phyloP scores from a whole-genome alignment of 176 grass and related monocot species.

The Bothriochloa decipiens region DNA sequence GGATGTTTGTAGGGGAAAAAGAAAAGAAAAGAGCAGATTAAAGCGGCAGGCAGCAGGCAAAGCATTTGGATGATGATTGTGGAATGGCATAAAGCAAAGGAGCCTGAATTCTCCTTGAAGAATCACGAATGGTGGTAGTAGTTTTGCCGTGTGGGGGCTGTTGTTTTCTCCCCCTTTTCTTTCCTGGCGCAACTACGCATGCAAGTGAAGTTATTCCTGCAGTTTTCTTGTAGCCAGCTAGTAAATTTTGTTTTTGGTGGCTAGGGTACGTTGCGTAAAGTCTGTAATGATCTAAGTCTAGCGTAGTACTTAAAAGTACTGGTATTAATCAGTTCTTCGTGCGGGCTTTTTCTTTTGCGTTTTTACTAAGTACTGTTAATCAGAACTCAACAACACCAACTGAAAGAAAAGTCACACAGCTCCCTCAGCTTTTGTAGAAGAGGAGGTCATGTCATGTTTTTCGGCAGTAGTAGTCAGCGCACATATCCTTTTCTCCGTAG shows the following conservation, averaged over 20 bases:
- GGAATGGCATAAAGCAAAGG: conserved; percentile 30
- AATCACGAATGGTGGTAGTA: neutral
- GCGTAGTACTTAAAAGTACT: no score
- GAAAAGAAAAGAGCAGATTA: conserved; percentile 3
- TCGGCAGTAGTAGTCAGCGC: neutral
- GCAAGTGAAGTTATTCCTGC: neutral
- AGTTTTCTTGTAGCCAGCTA: neutral
- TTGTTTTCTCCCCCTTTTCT: neutral
- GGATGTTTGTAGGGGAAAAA: neutral
- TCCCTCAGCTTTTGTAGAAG: no score
- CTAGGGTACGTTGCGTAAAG: neutral
- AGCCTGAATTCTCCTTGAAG: neutral
- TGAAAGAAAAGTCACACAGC: neutral
- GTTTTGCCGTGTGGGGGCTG: neutral
- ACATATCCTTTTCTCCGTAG: neutral
- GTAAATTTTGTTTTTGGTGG: neutral
- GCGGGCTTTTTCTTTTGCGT: no score
- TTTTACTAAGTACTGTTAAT: neutral
- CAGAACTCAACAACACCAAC: neutral
- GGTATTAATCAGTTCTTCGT: no score
- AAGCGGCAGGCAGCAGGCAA: conserved; percentile 11
- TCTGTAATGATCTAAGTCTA: neutral
- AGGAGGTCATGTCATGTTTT: neutral
- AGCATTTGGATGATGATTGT: conserved; percentile 21
- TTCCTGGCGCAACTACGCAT: neutral